Conservation (phyloP, 2,329 filamentous ascomycete genomes). For the Nothopassalora personata region DNA sequence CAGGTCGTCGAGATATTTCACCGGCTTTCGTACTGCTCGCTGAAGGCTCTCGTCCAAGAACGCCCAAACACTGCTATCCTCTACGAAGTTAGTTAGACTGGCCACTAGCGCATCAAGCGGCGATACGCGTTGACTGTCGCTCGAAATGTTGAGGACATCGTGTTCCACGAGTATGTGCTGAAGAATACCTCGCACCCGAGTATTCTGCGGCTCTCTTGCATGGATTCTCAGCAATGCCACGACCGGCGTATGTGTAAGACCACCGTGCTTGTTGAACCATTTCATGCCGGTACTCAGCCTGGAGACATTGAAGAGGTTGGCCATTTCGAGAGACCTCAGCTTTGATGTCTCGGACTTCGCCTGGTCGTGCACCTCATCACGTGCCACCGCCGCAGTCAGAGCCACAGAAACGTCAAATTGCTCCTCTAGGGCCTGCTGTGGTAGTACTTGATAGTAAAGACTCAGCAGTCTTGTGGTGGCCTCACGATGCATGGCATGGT, state of each 20-base stretch:
- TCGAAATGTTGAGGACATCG: slow-evolving; percentile 53
- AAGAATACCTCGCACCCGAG: slow-evolving; percentile 30
- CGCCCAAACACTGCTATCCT: slow-evolving; percentile 48
- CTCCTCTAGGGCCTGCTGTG: slow-evolving; percentile 71
- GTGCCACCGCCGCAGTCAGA: slow-evolving; percentile 62
- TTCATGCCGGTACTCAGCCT: slow-evolving; percentile 76
- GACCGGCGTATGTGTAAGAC: slow-evolving; percentile 62
- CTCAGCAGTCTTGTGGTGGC: slow-evolving; percentile 71
- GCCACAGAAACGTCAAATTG: slow-evolving; percentile 83
- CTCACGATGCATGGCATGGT: slow-evolving; percentile 63
- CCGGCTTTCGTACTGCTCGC: slow-evolving; percentile 67
- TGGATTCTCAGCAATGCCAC: slow-evolving; percentile 62
- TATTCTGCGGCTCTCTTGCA: slow-evolving; percentile 37
- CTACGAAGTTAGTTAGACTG: slow-evolving; percentile 31
- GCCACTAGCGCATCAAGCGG: slow-evolving; percentile 45
- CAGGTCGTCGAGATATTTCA: slow-evolving; percentile 75
- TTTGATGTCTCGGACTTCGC: slow-evolving; percentile 29
- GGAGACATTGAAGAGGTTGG: slow-evolving; percentile 76
- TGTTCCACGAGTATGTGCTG: slow-evolving; percentile 56
- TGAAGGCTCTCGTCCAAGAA: slow-evolving; percentile 81
- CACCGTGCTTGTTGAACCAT: slow-evolving; percentile 75
- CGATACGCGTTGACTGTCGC: slow-evolving; percentile 27
- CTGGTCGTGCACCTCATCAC: slow-evolving; percentile 31
- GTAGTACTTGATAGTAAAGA: slow-evolving; percentile 79
- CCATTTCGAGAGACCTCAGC: slow-evolving; percentile 66